Evolutionary conservation across 2,329 filamentous ascomycete species (phyloP).

Genomic region (Lojkania enalia): DNA sequence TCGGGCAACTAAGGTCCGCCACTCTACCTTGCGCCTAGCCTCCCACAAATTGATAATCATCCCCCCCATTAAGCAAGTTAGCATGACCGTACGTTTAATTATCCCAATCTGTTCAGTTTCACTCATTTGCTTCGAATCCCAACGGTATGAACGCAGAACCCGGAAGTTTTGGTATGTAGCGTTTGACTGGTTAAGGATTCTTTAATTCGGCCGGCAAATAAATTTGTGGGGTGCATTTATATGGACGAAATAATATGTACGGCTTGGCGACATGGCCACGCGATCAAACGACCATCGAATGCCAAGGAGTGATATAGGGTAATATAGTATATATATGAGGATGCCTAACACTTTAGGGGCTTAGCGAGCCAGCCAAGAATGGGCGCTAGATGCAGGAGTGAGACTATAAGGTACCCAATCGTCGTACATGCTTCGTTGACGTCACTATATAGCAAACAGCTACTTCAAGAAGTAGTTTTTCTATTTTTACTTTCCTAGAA

Average conservation of each 20-base stretch:
- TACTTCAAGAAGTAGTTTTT: background rate
- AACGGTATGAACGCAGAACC: background rate
- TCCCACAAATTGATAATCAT: background rate
- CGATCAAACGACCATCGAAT: background rate
- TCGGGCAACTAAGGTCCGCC: background rate
- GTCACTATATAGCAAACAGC: too few species aligned
- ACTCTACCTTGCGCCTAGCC: slow-evolving; percentile 1
- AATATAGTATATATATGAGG: background rate
- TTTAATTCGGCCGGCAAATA: background rate
- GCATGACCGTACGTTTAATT: background rate
- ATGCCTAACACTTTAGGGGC: too few species aligned
- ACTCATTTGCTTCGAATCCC: background rate
- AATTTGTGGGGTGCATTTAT: slow-evolving; percentile 1
- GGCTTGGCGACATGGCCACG: background rate
- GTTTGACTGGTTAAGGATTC: background rate
- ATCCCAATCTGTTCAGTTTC: background rate
- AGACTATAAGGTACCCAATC: too few species aligned
- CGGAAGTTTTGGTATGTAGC: background rate
- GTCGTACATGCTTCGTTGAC: too few species aligned
- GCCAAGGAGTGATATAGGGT: background rate
- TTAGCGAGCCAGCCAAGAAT: too few species aligned
- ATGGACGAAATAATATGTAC: background rate
- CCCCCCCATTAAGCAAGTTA: too few species aligned
- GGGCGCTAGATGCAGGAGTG: too few species aligned
- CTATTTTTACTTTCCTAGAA: slow-evolving; percentile 1